A percentile compares a stretch with the other conserved stretches of the same genome.
These are phyloP conservation scores for Alternaria ethzedia DNA, from an alignment of 2,329 filamentous ascomycete species.

Conservation along the genomic window DNA sequence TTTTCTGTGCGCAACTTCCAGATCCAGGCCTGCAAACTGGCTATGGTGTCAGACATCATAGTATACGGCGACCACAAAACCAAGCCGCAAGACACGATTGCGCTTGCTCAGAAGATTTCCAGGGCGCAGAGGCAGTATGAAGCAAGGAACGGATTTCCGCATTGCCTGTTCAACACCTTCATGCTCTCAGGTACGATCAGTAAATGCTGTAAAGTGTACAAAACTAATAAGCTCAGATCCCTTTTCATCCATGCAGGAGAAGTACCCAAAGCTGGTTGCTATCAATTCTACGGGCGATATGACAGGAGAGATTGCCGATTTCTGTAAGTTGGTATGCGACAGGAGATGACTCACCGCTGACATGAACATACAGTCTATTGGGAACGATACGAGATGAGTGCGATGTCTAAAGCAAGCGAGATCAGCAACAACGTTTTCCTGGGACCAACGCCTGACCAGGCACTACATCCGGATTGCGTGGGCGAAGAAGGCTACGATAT, in stretches of 20 bases:
- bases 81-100: conserved; percentile 68
- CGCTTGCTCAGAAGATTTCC: conserved; percentile 69
- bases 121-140: conserved; percentile 76
- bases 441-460: conserved; percentile 80
- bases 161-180: conserved; percentile 82
- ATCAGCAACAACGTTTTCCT: conserved; percentile 90
- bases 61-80: conserved; percentile 81
- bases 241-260: conserved; percentile 66
- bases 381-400: conserved; percentile 90
- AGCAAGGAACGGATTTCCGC: conserved; percentile 65
- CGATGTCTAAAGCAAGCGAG: conserved; percentile 87
- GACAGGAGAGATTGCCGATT: conserved; percentile 83
- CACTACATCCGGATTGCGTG: conserved; percentile 51
- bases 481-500: conserved; percentile 73
- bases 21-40: conserved; percentile 88
- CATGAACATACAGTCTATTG: conserved; percentile 65
- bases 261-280: conserved; percentile 73
- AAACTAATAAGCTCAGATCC: conserved; percentile 23
- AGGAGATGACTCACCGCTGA: background rate
- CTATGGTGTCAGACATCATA: conserved; percentile 87
- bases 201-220: background rate
- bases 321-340: conserved; percentile 60
- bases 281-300: conserved; percentile 73
- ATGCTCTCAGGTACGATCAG: conserved; percentile 63
- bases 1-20: conserved; percentile 98